These are phyloP conservation scores for Jatropha podagrica DNA, from an alignment of 441 rosid species.

Conservation along the genomic window DNA sequence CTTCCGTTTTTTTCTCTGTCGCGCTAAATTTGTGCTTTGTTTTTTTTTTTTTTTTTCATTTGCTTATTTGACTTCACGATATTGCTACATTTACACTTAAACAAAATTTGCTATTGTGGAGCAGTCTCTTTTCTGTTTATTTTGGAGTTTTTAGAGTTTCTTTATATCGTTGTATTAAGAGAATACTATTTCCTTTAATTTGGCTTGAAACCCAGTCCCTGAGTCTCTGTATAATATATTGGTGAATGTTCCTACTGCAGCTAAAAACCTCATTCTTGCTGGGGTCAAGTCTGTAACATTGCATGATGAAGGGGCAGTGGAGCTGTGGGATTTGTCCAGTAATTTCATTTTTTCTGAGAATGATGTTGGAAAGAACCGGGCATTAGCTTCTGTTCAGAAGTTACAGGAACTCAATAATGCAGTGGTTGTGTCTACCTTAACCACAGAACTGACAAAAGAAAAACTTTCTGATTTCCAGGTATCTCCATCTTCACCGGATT, in stretches of 20 bases:
- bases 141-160: background rate
- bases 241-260: conserved; percentile 36
- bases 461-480: conserved; percentile 85
- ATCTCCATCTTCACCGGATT: background rate
- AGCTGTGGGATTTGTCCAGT: conserved; percentile 87
- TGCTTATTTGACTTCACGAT: too few species aligned
- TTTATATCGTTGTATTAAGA: background rate
- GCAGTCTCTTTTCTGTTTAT: too few species aligned
- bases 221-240: background rate
- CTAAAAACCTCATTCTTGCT: conserved; percentile 90
- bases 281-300: conserved; percentile 91
- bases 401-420: conserved; percentile 92
- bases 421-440: conserved; percentile 59
- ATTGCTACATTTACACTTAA: too few species aligned
- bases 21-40: background rate
- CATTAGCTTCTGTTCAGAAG: conserved; percentile 80
- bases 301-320: conserved; percentile 78
- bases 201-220: background rate
- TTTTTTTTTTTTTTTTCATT: background rate
- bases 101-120: too few species aligned
- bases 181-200: background rate
- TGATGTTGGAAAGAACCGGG: conserved; percentile 87
- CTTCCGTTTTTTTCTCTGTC: background rate
- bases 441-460: conserved; percentile 60
- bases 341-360: conserved; percentile 72